These are phyloP conservation scores for Ramalina intermedia DNA, from an alignment of 495 filamentous ascomycete species.

Conservation along the genomic window DNA sequence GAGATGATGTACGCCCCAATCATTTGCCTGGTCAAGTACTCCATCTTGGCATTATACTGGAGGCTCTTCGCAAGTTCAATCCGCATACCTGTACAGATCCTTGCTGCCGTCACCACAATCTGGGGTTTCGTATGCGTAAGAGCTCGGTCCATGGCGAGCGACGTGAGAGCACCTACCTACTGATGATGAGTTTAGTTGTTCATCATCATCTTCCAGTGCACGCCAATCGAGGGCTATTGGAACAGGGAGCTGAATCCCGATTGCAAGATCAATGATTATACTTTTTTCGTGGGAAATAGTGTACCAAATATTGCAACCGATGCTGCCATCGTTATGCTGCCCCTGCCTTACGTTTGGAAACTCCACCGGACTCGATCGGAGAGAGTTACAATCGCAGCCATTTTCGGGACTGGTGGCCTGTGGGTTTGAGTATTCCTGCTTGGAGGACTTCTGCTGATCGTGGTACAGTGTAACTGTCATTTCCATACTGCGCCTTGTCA, in stretches of 20 bases:
- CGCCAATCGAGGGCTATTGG: conserved; percentile 13
- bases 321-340: conserved; percentile 31
- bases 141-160: neutral
- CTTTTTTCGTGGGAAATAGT: conserved; percentile 24
- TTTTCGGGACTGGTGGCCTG: conserved; percentile 13
- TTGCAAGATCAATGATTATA: conserved; percentile 18
- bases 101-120: conserved; percentile 18
- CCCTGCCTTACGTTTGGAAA: conserved; percentile 32
- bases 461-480: conserved; percentile 17
- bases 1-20: conserved; percentile 17
- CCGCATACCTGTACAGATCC: conserved; percentile 13
- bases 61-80: conserved; percentile 24
- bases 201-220: conserved; percentile 22
- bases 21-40: conserved; percentile 26
- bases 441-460: neutral
- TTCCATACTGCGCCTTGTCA: conserved; percentile 19
- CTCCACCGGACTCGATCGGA: conserved; percentile 26
- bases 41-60: conserved; percentile 29
- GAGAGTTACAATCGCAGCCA: conserved; percentile 14
- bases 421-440: conserved; percentile 1
- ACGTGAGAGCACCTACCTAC: neutral
- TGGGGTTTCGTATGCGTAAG: conserved; percentile 21
- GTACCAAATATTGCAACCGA: conserved; percentile 31
- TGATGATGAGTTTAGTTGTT: conserved; percentile 6
- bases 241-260: neutral